Evolutionary conservation across 164 flowering plant species (phyloP).

Genomic region (Brasenia schreberi): DNA sequence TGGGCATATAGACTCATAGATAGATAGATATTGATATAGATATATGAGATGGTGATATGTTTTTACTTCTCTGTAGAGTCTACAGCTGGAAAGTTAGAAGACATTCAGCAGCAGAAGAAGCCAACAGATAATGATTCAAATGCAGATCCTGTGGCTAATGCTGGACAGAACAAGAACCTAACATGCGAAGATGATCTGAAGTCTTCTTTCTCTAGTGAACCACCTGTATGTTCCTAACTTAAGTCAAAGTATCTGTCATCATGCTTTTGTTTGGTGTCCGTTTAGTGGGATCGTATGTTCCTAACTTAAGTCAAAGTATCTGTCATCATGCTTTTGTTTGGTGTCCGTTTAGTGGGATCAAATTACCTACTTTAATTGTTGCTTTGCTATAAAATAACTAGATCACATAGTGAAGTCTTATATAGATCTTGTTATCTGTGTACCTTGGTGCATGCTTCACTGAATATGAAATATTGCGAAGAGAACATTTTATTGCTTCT

Average conservation of each 20-base stretch:
- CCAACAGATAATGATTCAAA: constrained; percentile 39
- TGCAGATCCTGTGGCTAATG: constrained; percentile 29
- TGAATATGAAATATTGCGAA: too few relatives aligned
- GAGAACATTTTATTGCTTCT: too few relatives aligned
- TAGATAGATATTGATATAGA: too few relatives aligned
- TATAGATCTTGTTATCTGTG: too few relatives aligned
- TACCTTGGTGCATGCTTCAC: too few relatives aligned
- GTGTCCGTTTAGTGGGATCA: neutral
- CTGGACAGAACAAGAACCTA: constrained; percentile 38
- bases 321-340: neutral
- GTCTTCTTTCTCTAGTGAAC: constrained; percentile 35
- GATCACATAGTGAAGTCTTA: too few relatives aligned
- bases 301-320: neutral
- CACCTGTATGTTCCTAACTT: constrained; percentile 30
- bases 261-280: neutral
- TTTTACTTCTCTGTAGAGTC: neutral
- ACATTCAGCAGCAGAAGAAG: constrained; percentile 50
- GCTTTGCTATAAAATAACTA: too few relatives aligned
- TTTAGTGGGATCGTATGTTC: constrained; percentile 43
- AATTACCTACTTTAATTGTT: too few relatives aligned
- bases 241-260: neutral
- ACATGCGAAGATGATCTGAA: constrained; percentile 66
- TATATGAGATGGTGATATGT: neutral
- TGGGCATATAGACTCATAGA: too few relatives aligned
- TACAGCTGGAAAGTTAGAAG: constrained; percentile 31